Percentiles rank a stretch among this genome's conserved stretches.
These are phyloP conservation scores for Aureobasidium zeae DNA, from an alignment of 2,329 filamentous ascomycete species.

Conservation along the genomic window DNA sequence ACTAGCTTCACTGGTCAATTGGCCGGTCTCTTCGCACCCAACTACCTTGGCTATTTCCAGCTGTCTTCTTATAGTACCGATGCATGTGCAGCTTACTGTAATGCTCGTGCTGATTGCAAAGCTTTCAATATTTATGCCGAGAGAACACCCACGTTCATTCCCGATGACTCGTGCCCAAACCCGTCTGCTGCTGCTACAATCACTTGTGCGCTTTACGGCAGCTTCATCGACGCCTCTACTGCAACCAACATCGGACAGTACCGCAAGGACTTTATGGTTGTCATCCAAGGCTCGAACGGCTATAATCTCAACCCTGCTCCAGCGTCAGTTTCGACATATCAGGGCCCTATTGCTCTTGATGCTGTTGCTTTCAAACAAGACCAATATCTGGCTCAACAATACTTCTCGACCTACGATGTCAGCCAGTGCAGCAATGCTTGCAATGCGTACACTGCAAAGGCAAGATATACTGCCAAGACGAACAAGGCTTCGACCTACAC, in stretches of 20 bases:
- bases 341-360: conserved; percentile 13
- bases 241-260: conserved; percentile 24
- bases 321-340: conserved; percentile 14
- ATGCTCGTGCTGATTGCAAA: conserved; percentile 18
- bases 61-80: conserved; percentile 15
- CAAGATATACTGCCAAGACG: conserved; percentile 1
- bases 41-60: conserved; percentile 18
- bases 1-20: conserved; percentile 15
- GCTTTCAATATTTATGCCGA: conserved; percentile 21
- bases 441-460: conserved; percentile 4
- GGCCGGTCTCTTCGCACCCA: conserved; percentile 12
- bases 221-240: conserved; percentile 12
- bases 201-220: conserved; percentile 16
- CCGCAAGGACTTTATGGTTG: conserved; percentile 23
- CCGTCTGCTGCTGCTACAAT: conserved; percentile 11
- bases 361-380: conserved; percentile 7
- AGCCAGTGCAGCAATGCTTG: conserved; percentile 14
- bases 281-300: conserved; percentile 20
- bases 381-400: conserved; percentile 11
- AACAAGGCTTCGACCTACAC: conserved; percentile 14
- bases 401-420: conserved; percentile 12
- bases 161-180: conserved; percentile 17
- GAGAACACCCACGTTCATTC: conserved; percentile 17
- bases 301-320: conserved; percentile 17
- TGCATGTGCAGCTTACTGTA: conserved; percentile 18